phyloP scores from a whole-genome alignment of 1,284 basidiomycete genomes.

The Cryptococcus wingfieldii region DNA sequence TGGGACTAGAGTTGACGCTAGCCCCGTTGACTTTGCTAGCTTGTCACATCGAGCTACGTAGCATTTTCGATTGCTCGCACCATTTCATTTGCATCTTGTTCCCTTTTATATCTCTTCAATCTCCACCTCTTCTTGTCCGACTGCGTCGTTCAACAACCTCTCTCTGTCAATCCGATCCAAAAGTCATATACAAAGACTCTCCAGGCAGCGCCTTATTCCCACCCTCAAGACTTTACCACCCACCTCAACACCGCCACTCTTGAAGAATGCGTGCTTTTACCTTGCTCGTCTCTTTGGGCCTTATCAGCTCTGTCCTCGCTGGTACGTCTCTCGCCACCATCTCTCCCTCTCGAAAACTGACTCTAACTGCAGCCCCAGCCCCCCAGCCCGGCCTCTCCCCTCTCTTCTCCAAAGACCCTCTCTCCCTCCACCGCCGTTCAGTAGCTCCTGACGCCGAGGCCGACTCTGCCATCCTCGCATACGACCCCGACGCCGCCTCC shows the following conservation, averaged over 20 bases:
- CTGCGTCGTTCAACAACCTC: not conserved
- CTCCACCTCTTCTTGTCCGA: not conserved
- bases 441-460: not conserved
- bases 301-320: slow-evolving; percentile 16
- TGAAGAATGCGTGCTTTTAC: slow-evolving; percentile 17
- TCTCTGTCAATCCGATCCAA: not conserved
- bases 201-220: not conserved
- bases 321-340: slow-evolving; percentile 10
- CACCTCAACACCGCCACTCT: not conserved
- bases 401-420: slow-evolving; percentile 22
- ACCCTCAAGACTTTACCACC: not conserved
- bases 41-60: too few relatives aligned
- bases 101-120: too few relatives aligned
- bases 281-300: slow-evolving; percentile 17
- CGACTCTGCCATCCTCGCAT: not conserved
- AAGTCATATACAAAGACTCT: not conserved
- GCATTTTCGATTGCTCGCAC: too few relatives aligned
- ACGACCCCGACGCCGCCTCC: not conserved
- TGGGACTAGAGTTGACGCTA: too few relatives aligned
- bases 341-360: not conserved
- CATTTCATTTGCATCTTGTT: too few relatives aligned
- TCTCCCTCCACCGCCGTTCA: slow-evolving; percentile 22
- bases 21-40: too few relatives aligned
- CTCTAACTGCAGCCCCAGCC: not conserved
- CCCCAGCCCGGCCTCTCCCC: slow-evolving; percentile 2